Evolutionary conservation across 768 basidiomycete species (phyloP).

Genomic region (Agaricus sinodeliciosus): DNA sequence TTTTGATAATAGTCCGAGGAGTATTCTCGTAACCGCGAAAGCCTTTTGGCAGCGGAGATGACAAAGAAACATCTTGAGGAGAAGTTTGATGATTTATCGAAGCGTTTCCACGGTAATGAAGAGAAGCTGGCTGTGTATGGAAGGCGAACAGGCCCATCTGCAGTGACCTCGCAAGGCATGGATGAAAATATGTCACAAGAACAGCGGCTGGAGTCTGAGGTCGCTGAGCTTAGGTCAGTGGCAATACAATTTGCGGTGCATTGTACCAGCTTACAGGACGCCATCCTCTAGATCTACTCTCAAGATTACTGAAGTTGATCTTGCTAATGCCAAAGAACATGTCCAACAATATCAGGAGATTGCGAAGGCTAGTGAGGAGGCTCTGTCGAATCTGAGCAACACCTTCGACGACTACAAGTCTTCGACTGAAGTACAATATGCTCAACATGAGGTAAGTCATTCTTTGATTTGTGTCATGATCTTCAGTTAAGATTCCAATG

Average conservation of each 20-base stretch:
- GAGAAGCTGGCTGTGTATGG: slow-evolving; percentile 89
- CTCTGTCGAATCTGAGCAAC: slow-evolving; percentile 57
- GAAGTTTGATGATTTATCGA: slow-evolving; percentile 52
- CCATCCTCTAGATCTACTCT: slow-evolving; percentile 49
- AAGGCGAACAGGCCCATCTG: slow-evolving; percentile 39
- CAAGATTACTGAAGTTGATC: slow-evolving; percentile 73
- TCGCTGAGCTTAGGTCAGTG: slow-evolving; percentile 75
- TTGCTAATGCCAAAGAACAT: slow-evolving; percentile 62
- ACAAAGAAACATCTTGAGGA: slow-evolving; percentile 76
- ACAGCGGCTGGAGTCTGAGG: slow-evolving; percentile 76
- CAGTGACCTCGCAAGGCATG: slow-evolving; percentile 24
- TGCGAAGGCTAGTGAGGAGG: slow-evolving; percentile 74
- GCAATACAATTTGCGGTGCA: not conserved
- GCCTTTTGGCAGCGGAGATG: slow-evolving; percentile 65
- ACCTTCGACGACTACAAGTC: slow-evolving; percentile 80
- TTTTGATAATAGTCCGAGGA: slow-evolving; percentile 46
- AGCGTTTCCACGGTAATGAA: slow-evolving; percentile 65
- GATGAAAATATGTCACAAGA: slow-evolving; percentile 54
- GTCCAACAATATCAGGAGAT: slow-evolving; percentile 85
- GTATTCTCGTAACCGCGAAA: slow-evolving; percentile 60
- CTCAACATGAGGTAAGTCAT: slow-evolving; percentile 55
- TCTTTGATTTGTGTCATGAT: not conserved
- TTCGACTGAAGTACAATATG: slow-evolving; percentile 62
- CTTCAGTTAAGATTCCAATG: not conserved
- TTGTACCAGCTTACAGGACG: not conserved